A percentile compares a stretch with the other conserved stretches of the same genome.
phyloP scores from a whole-genome alignment of 176 grass and related monocot species.

The bread wheat (Triticum aestivum) region IWGSC_CS_RefSeq_v2.1 NC_057808.1:479300745-479301244 shows the following conservation, averaged over 20 bases:
- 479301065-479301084: constrained; percentile 20
- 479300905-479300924: constrained; percentile 91
- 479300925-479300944: constrained; percentile 69
- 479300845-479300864: constrained; percentile 46
- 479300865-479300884: constrained; percentile 56
- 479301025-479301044: constrained; percentile 49
- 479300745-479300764: constrained; percentile 92
- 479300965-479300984: constrained; percentile 66
- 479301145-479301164: neutral
- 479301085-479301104: constrained; percentile 8
- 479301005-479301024: constrained; percentile 28
- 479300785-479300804: constrained; percentile 84
- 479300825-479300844: neutral
- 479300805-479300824: constrained; percentile 26
- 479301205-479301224: neutral
- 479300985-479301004: constrained; percentile 1
- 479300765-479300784: constrained; percentile 90
- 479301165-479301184: neutral
- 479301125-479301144: neutral
- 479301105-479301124: constrained; percentile 6
- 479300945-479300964: constrained; percentile 58
- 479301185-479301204: neutral
- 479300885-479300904: constrained; percentile 88
- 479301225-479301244: neutral
- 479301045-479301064: constrained; percentile 47